Conservation (phyloP, 768 basidiomycete genomes). For the Lentinula detonsa region DNA sequence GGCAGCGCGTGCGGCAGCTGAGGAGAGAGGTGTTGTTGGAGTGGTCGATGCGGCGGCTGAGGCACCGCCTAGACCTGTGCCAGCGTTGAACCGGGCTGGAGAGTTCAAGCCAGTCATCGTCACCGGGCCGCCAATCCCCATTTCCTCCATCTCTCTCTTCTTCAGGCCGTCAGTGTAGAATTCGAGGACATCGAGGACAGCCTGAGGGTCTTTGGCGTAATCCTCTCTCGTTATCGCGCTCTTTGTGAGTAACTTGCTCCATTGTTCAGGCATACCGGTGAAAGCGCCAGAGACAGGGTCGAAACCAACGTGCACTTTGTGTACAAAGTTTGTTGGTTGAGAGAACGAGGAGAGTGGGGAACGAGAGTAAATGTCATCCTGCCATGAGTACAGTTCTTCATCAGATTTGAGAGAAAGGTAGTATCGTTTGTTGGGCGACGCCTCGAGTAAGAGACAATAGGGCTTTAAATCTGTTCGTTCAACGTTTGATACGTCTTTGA, state of each 20-base stretch:
- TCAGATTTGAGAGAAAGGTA: conserved; percentile 85
- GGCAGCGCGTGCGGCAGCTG: conserved; percentile 52
- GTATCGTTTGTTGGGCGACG: conserved; percentile 49
- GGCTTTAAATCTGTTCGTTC: conserved; percentile 93
- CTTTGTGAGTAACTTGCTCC: conserved; percentile 94
- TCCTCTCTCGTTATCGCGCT: conserved; percentile 98
- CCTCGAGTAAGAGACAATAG: conserved; percentile 85
- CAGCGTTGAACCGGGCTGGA: conserved; percentile 82
- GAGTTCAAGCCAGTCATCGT: conserved; percentile 2
- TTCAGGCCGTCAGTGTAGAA: conserved; percentile 94
- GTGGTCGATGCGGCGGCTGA: conserved; percentile 39
- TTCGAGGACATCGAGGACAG: conserved; percentile 94
- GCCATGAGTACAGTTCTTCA: conserved; percentile 97
- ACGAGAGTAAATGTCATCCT: conserved; percentile 92
- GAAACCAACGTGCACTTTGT: conserved; percentile 97
- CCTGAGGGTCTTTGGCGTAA: conserved; percentile 94
- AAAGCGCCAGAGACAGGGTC: conserved; percentile 93
- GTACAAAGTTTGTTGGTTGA: conserved; percentile 95
- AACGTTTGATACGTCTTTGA: conserved; percentile 79
- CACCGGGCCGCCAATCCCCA: conserved; percentile 20
- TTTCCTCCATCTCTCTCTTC: conserved; percentile 84
- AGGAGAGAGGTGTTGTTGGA: conserved; percentile 30
- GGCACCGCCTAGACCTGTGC: conserved; percentile 84
- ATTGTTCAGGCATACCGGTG: conserved; percentile 95
- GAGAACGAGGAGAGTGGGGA: conserved; percentile 81